phyloP scores from a whole-genome alignment of 2,329 filamentous ascomycete species.

The Ophiostoma triangulosporum region DNA sequence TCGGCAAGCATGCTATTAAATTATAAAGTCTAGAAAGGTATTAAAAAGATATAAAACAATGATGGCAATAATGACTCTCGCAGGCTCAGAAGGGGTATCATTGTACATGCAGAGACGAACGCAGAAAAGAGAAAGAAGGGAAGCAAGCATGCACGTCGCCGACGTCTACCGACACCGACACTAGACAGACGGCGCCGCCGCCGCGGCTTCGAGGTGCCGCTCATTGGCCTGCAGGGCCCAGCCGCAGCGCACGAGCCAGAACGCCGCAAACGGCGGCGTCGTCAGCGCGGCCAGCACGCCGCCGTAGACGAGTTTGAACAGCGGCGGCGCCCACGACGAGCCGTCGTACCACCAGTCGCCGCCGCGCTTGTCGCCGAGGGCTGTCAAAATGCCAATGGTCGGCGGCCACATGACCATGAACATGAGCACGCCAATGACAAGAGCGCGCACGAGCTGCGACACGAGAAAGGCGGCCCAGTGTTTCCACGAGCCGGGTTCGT shows the following conservation, averaged over 20 bases:
- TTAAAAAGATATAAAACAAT: neutral
- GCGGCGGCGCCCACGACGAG: constrained; percentile 30
- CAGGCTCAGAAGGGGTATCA: neutral
- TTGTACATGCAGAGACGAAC: neutral
- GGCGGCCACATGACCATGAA: constrained; percentile 32
- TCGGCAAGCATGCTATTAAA: too few relatives aligned
- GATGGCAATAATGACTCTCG: neutral
- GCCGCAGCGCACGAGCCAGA: constrained; percentile 37
- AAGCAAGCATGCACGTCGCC: neutral
- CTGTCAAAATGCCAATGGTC: constrained; percentile 29
- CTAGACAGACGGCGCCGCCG: neutral
- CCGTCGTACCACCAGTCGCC: constrained; percentile 31
- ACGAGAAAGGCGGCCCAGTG: constrained; percentile 23
- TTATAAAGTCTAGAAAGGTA: neutral
- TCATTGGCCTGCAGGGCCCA: constrained; percentile 23
- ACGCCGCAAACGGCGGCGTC: constrained; percentile 33
- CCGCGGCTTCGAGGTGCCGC: constrained; percentile 8
- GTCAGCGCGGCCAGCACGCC: constrained; percentile 31
- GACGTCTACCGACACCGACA: neutral
- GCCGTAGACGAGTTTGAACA: constrained; percentile 37
- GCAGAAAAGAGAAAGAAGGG: neutral
- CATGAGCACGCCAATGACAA: constrained; percentile 23
- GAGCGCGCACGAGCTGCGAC: constrained; percentile 23
- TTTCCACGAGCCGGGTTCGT: constrained; percentile 17
- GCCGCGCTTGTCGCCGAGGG: constrained; percentile 22